Conservation (phyloP, 2,329 filamentous ascomycete species). For the Botrytis medusae region DNA sequence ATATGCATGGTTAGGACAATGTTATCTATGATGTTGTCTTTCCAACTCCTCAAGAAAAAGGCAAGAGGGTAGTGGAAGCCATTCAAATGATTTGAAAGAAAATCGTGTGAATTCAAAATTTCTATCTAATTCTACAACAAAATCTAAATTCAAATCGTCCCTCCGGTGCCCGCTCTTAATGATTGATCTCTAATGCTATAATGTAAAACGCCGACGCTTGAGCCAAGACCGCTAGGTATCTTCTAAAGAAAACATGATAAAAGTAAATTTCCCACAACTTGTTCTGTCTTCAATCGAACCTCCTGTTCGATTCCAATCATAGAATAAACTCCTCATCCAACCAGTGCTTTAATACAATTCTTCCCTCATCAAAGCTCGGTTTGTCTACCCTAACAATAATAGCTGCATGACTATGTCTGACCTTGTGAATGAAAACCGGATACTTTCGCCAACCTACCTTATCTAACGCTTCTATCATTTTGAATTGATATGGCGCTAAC, state of each 20-base stretch:
- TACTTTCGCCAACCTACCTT: constrained; percentile 63
- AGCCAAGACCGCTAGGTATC: background rate
- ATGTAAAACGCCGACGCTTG: constrained; percentile 18
- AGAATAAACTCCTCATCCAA: constrained; percentile 66
- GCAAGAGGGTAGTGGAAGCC: no score
- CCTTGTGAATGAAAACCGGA: constrained; percentile 72
- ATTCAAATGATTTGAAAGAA: background rate
- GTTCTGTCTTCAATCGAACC: background rate
- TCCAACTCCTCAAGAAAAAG: background rate
- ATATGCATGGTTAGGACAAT: background rate
- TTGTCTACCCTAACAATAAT: constrained; percentile 78
- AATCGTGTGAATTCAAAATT: background rate
- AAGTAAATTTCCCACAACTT: background rate
- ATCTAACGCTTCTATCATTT: constrained; percentile 78
- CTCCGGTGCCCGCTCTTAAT: background rate
- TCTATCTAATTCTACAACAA: constrained; percentile 1
- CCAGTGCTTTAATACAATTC: constrained; percentile 78
- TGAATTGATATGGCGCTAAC: constrained; percentile 76
- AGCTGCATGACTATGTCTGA: constrained; percentile 81
- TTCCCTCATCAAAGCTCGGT: constrained; percentile 70
- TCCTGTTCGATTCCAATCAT: constrained; percentile 15
- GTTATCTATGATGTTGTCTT: background rate
- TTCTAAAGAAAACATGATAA: background rate
- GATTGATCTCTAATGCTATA: constrained; percentile 3
- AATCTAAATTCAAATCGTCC: background rate